Percentiles rank a stretch among this genome's conserved stretches.
Conservation (phyloP, 768 basidiomycete genomes). For the Leccinum barrowsii region DNA sequence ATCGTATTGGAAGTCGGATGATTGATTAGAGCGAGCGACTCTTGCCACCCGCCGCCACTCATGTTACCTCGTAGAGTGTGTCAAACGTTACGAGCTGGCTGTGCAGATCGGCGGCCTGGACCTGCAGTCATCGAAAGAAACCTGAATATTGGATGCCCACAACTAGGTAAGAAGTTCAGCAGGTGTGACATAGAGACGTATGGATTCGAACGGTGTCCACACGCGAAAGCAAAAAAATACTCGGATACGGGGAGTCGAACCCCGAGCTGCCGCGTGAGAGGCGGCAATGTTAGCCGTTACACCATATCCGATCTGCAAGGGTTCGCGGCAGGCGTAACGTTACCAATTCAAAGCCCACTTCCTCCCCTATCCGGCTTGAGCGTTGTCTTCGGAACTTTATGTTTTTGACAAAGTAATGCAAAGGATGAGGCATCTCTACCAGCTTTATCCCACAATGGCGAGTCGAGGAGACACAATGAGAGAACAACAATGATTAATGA, state of each 20-base stretch:
- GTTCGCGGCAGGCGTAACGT: rapidly evolving
- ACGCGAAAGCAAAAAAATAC: background rate
- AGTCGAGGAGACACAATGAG: background rate
- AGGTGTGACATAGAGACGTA: no score
- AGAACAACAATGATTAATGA: background rate
- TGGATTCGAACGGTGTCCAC: no score
- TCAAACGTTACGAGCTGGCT: background rate
- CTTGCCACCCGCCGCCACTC: no score
- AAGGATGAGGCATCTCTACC: background rate
- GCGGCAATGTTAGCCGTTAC: conserved; percentile 68
- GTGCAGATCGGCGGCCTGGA: background rate
- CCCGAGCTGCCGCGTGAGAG: conserved; percentile 51
- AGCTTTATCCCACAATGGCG: background rate
- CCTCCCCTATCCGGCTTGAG: background rate
- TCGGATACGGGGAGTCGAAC: conserved; percentile 28
- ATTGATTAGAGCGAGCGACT: no score
- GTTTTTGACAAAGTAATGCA: background rate
- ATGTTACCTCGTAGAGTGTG: no score
- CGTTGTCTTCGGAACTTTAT: background rate
- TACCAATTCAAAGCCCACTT: background rate
- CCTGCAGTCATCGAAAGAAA: background rate
- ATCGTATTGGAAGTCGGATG: background rate
- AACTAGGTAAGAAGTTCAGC: background rate
- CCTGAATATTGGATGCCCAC: background rate
- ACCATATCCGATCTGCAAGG: conserved; percentile 44